Conservation (phyloP, 1,284 basidiomycete genomes). For the Flammula alnicola region DNA sequence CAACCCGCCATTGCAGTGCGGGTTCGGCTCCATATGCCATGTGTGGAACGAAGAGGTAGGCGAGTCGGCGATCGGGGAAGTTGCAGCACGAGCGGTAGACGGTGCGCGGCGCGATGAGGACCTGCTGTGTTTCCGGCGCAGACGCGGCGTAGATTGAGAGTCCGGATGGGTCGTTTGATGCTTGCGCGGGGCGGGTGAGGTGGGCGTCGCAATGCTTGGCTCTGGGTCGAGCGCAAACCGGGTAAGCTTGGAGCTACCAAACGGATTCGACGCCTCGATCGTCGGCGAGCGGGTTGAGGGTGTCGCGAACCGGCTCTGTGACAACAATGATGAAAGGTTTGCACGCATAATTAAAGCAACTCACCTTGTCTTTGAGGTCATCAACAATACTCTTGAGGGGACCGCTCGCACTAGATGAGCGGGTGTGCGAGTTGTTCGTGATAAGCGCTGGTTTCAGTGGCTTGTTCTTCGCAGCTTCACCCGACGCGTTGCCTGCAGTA, state of each 20-base stretch:
- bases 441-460: slow-evolving; percentile 26
- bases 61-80: slow-evolving; percentile 3
- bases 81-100: slow-evolving; percentile 9
- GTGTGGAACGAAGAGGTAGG: slow-evolving; percentile 31
- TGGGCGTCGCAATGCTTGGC: slow-evolving; percentile 13
- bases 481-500: too few species aligned
- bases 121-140: slow-evolving; percentile 52
- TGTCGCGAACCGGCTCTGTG: slow-evolving; percentile 36
- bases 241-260: slow-evolving; percentile 35
- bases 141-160: slow-evolving; percentile 39
- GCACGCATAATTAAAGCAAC: slow-evolving; percentile 1
- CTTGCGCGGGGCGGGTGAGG: slow-evolving; percentile 33
- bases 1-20: slow-evolving; percentile 79
- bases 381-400: slow-evolving; percentile 76
- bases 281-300: slow-evolving; percentile 38
- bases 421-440: slow-evolving; percentile 16
- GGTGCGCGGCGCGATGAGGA: slow-evolving; percentile 45
- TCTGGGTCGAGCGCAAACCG: slow-evolving; percentile 29
- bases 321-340: background rate
- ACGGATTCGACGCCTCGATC: slow-evolving; percentile 42
- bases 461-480: slow-evolving; percentile 19
- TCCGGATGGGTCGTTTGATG: slow-evolving; percentile 44
- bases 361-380: slow-evolving; percentile 69
- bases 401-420: slow-evolving; percentile 29
- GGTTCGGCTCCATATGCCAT: slow-evolving; percentile 70